Conservation (phyloP, 2,329 filamentous ascomycete species). For the Daldinia sp. region DNA sequence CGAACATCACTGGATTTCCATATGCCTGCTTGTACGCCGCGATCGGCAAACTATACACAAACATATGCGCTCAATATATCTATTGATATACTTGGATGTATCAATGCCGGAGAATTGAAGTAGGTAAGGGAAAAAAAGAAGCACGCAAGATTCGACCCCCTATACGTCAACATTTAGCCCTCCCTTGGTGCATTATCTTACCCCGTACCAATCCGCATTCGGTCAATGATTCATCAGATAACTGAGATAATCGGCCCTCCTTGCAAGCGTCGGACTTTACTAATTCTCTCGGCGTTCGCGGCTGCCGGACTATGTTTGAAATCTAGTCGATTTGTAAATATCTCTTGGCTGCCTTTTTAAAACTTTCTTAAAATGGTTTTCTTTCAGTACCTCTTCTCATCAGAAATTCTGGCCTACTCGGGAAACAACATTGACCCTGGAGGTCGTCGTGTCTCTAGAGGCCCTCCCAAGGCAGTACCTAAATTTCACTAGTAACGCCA, state of each 20-base stretch:
- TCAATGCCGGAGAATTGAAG: neutral
- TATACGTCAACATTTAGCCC: slow-evolving; percentile 37
- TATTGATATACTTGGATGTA: slow-evolving; percentile 4
- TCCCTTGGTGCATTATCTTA: slow-evolving; percentile 27
- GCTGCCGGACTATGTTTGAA: slow-evolving; percentile 21
- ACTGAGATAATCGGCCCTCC: slow-evolving; percentile 40
- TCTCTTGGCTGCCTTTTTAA: slow-evolving; percentile 1
- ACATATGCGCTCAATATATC: neutral
- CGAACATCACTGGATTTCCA: slow-evolving; percentile 38
- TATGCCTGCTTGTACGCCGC: slow-evolving; percentile 11
- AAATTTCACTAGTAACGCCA: slow-evolving; percentile 12
- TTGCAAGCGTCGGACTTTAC: slow-evolving; percentile 32
- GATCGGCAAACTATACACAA: slow-evolving; percentile 16
- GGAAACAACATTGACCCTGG: slow-evolving; percentile 26
- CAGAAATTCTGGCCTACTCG: slow-evolving; percentile 6
- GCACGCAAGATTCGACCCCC: slow-evolving; percentile 40
- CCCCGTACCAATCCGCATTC: slow-evolving; percentile 34
- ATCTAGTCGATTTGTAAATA: slow-evolving; percentile 27
- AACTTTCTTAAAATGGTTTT: slow-evolving; percentile 8
- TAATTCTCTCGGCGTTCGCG: slow-evolving; percentile 39
- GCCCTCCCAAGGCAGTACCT: neutral
- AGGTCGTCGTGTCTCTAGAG: slow-evolving; percentile 27
- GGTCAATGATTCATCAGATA: slow-evolving; percentile 45
- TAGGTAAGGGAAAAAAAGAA: slow-evolving; percentile 35
- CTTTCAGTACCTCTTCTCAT: neutral